Evolutionary conservation across 345 rosid species (phyloP).

Genomic region (Cardiospermum halicacabum): DNA sequence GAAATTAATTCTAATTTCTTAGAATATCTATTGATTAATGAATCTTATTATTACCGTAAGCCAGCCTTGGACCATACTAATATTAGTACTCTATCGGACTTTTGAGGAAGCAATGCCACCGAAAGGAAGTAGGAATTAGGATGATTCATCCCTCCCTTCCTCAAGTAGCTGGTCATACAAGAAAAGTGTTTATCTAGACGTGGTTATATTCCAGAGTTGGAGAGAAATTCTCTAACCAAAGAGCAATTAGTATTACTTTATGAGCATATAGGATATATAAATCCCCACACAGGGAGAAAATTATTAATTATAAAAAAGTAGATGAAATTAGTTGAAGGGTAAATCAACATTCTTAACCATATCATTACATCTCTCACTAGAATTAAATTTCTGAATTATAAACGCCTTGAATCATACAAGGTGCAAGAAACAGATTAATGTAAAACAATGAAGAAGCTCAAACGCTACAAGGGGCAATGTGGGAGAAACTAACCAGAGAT

Average conservation of each 20-base stretch:
- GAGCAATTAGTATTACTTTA: neutral
- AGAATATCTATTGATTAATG: neutral
- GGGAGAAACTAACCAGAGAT: slow-evolving; percentile 42
- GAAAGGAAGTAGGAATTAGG: neutral
- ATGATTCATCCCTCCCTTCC: neutral
- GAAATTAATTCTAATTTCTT: neutral
- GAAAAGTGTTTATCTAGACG: neutral
- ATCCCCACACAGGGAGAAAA: neutral
- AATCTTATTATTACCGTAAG: neutral
- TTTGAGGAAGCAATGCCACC: neutral
- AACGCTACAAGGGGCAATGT: slow-evolving; percentile 1
- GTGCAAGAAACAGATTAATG: too few relatives aligned
- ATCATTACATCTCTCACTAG: neutral
- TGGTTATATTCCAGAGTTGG: neutral
- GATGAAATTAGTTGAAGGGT: neutral
- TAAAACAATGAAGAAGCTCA: neutral
- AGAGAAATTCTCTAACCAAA: neutral
- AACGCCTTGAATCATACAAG: neutral
- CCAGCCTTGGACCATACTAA: neutral
- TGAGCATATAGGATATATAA: neutral
- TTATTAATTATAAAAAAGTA: neutral
- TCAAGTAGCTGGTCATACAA: neutral
- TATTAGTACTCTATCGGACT: neutral
- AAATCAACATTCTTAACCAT: neutral
- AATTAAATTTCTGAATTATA: neutral